Conservation (phyloP, 768 basidiomycete species). For the Lactifluus rugatus region DNA sequence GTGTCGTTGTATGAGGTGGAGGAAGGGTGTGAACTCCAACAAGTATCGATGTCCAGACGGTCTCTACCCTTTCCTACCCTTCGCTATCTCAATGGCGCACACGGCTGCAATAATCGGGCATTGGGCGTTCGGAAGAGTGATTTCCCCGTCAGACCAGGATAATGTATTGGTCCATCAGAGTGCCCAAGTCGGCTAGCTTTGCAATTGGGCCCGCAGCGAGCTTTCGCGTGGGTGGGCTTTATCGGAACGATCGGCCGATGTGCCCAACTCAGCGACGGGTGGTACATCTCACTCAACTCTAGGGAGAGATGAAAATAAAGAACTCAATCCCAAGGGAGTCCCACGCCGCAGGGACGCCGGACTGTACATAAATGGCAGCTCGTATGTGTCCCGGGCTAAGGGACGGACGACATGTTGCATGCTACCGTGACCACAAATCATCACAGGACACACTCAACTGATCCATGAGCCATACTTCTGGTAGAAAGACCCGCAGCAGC, state of each 20-base stretch:
- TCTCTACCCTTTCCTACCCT: neutral
- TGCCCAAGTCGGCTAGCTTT: neutral
- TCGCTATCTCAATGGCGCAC: neutral
- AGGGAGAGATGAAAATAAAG: neutral
- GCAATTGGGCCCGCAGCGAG: neutral
- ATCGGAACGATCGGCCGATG: constrained; percentile 6
- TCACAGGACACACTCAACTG: neutral
- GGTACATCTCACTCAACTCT: neutral
- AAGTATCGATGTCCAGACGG: neutral
- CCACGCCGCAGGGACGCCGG: neutral
- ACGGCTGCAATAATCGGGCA: neutral
- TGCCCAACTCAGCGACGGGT: neutral
- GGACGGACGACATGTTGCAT: neutral
- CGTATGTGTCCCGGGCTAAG: neutral
- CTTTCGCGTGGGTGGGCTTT: neutral
- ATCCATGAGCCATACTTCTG: neutral
- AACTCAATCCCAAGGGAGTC: neutral
- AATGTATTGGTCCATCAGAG: neutral
- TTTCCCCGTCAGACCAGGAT: neutral
- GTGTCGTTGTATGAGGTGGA: constrained; percentile 22
- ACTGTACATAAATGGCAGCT: constrained; percentile 4
- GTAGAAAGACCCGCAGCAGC: neutral
- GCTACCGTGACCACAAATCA: neutral
- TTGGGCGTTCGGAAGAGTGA: neutral
- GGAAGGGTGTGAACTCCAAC: neutral